phyloP scores from a whole-genome alignment of 371 early-diverging fungal species.

The Thermomucor indicae-seudaticae region DNA sequence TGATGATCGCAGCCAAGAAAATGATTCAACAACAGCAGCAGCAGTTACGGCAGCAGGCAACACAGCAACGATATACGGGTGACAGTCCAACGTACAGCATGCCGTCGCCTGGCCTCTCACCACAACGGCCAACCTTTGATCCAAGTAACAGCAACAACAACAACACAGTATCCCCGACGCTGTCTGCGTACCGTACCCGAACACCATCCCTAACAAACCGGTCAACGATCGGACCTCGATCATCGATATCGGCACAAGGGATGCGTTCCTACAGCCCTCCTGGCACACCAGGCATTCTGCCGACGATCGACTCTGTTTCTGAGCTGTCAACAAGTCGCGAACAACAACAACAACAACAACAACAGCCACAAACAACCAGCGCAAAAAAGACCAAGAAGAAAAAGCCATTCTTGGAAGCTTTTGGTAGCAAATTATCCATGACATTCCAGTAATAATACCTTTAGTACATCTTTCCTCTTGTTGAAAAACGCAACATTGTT shows the following conservation, averaged over 20 bases:
- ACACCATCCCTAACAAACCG: conserved; percentile 17
- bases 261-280: not conserved
- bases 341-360: not conserved
- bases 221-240: not conserved
- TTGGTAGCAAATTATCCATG: conserved; percentile 22
- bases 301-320: not conserved
- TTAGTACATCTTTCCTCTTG: no score
- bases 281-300: not conserved
- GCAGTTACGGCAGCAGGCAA: not conserved
- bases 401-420: conserved; percentile 15
- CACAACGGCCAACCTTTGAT: conserved; percentile 4
- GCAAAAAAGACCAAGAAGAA: conserved; percentile 17
- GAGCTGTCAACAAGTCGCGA: not conserved
- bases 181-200: conserved; percentile 15
- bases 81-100: not conserved
- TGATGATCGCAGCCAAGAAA: conserved; percentile 42
- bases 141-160: conserved; percentile 4
- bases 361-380: conserved; percentile 2
- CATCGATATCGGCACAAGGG: not conserved
- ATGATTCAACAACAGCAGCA: conserved; percentile 23
- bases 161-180: conserved; percentile 10
- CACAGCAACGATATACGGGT: no score
- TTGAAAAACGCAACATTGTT: no score
- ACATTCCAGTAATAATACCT: conserved; percentile 12
- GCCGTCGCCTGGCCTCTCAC: not conserved